Evolutionary conservation across 179 eudicot species (phyloP).

Genomic region (Drosera spatulata): DNA sequence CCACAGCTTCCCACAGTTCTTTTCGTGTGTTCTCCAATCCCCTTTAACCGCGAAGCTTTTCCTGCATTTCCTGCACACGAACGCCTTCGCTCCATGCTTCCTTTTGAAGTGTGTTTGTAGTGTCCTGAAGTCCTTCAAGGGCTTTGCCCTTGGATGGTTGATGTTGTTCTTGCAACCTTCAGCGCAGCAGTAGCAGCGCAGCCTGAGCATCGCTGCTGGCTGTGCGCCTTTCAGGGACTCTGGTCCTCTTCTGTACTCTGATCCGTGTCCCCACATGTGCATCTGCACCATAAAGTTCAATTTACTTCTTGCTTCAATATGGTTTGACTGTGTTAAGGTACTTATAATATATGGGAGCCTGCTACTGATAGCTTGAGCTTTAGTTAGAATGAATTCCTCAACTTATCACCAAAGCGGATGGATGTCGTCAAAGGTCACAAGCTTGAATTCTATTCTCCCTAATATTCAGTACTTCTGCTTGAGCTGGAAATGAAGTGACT

Average conservation of each 20-base stretch:
- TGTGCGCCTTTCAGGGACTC: conserved; percentile 64
- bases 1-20: conserved; percentile 83
- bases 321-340: too few species aligned
- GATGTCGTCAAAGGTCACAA: too few species aligned
- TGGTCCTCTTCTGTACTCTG: conserved; percentile 67
- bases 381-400: too few species aligned
- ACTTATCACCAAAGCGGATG: too few species aligned
- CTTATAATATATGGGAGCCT: too few species aligned
- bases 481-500: too few species aligned
- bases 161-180: conserved; percentile 87
- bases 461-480: too few species aligned
- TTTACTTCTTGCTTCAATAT: too few species aligned
- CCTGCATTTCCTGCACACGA: conserved; percentile 56
- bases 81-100: conserved; percentile 70
- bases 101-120: conserved; percentile 90
- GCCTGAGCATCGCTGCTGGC: conserved; percentile 71
- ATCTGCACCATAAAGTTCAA: conserved; percentile 22
- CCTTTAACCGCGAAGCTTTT: conserved; percentile 76
- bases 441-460: too few species aligned
- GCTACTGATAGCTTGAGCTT: too few species aligned
- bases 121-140: conserved; percentile 71
- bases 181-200: conserved; percentile 78
- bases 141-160: conserved; percentile 69
- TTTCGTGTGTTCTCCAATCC: conserved; percentile 86
- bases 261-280: conserved; percentile 97